Evolutionary conservation across 1,139 yeast genomes (phyloP).

Genomic region (Candida sojae): DNA sequence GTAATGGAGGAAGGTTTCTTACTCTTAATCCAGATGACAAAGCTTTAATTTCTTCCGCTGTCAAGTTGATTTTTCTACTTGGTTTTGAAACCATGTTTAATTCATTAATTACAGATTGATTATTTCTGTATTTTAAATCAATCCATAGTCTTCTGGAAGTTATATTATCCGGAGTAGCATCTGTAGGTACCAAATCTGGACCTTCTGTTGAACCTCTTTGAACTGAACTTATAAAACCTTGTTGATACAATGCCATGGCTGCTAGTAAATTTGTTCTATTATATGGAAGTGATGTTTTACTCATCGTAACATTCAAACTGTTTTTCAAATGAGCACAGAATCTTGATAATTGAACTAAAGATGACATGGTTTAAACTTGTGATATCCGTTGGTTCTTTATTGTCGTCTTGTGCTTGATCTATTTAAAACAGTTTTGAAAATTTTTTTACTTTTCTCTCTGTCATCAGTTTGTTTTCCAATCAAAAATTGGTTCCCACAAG

Average conservation of each 20-base stretch:
- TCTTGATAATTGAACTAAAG: conserved; percentile 81
- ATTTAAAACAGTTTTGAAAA: neutral
- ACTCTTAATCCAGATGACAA: conserved; percentile 78
- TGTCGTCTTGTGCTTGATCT: too few relatives aligned
- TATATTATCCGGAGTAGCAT: conserved; percentile 86
- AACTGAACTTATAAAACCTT: conserved; percentile 84
- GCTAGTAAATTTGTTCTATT: conserved; percentile 80
- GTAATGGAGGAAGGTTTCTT: conserved; percentile 75
- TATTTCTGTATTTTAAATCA: conserved; percentile 83
- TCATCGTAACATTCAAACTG: conserved; percentile 72
- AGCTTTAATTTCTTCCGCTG: conserved; percentile 63
- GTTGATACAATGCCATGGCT: conserved; percentile 81
- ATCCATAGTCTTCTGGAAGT: conserved; percentile 89
- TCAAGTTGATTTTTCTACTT: conserved; percentile 69
- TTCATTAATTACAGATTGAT: conserved; percentile 71
- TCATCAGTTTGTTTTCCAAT: neutral
- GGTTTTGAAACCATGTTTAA: conserved; percentile 84
- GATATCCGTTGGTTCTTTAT: too few relatives aligned
- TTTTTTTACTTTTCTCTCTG: neutral
- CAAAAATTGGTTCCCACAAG: neutral
- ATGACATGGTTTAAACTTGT: conserved; percentile 46
- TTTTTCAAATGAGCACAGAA: conserved; percentile 89
- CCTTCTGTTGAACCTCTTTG: conserved; percentile 90
- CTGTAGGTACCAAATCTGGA: conserved; percentile 75
- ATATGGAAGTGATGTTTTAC: conserved; percentile 83